phyloP scores from a whole-genome alignment of 2,329 filamentous ascomycete genomes.

The Phialemonium atrogriseum region DNA sequence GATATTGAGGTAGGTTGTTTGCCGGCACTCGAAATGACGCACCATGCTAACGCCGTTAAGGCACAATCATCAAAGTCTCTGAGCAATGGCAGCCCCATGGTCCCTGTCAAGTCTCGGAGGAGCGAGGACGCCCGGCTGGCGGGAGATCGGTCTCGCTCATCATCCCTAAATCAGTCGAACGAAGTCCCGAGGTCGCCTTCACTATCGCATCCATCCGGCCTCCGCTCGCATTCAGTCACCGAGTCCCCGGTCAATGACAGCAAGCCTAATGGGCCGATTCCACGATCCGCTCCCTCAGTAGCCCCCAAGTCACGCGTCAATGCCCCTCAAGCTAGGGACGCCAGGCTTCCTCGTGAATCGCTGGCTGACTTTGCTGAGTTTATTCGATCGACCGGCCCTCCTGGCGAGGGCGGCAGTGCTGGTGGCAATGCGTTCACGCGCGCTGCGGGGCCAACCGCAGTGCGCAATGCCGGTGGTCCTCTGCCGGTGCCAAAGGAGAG shows the following conservation, averaged over 20 bases:
- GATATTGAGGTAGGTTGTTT: slow-evolving; percentile 58
- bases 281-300: slow-evolving; percentile 22
- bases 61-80: slow-evolving; percentile 30
- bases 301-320: slow-evolving; percentile 23
- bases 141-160: slow-evolving; percentile 36
- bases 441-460: slow-evolving; percentile 11
- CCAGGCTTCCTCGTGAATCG: slow-evolving; percentile 62
- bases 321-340: slow-evolving; percentile 54
- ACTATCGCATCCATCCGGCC: slow-evolving; percentile 24
- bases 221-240: slow-evolving; percentile 25
- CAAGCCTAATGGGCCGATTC: slow-evolving; percentile 18
- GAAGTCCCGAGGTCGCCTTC: slow-evolving; percentile 26
- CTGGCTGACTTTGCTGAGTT: slow-evolving; percentile 82
- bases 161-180: slow-evolving; percentile 31
- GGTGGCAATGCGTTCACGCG: slow-evolving; percentile 10
- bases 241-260: slow-evolving; percentile 15
- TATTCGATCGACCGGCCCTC: slow-evolving; percentile 74
- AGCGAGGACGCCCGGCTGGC: slow-evolving; percentile 36
- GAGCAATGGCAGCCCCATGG: slow-evolving; percentile 30
- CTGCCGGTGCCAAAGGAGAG: slow-evolving; percentile 24
- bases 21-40: too few relatives aligned
- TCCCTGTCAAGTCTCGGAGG: slow-evolving; percentile 32
- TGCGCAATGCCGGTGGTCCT: slow-evolving; percentile 25
- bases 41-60: slow-evolving; percentile 10
- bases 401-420: slow-evolving; percentile 30